A percentile compares a stretch with the other conserved stretches of the same genome.
Conservation (phyloP, 2,329 filamentous ascomycete species). For the Sclerotinia borealis region DNA sequence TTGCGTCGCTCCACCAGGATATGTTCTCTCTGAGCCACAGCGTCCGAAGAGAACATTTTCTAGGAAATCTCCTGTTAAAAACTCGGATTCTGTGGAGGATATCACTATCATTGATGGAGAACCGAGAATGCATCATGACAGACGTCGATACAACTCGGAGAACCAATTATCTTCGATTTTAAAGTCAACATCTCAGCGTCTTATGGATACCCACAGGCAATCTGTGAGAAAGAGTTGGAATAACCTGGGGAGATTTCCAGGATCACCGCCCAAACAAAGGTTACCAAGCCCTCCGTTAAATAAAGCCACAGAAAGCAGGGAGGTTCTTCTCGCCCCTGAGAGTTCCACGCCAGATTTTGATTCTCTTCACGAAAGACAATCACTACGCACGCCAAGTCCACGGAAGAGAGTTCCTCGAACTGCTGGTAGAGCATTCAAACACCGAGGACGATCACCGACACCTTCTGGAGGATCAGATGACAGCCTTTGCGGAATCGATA, state of each 20-base stretch:
- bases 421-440: background rate
- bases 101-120: background rate
- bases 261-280: conserved; percentile 20
- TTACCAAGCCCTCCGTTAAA: conserved; percentile 21
- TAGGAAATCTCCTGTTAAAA: background rate
- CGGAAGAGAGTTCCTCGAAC: conserved; percentile 13
- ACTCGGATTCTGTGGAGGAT: conserved; percentile 9
- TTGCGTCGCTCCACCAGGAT: conserved; percentile 26
- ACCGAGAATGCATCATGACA: background rate
- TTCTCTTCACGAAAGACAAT: conserved; percentile 18
- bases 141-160: background rate
- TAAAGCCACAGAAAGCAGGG: conserved; percentile 19
- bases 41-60: conserved; percentile 17
- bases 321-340: conserved; percentile 16
- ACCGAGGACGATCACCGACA: conserved; percentile 14
- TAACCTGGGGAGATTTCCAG: conserved; percentile 6
- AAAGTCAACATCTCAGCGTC: conserved; percentile 13
- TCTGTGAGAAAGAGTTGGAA: background rate
- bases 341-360: conserved; percentile 17
- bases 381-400: conserved; percentile 19
- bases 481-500: conserved; percentile 22
- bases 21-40: conserved; percentile 20
- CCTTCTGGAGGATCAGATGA: conserved; percentile 22
- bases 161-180: conserved; percentile 11
- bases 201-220: conserved; percentile 4